Percentiles rank a stretch among this genome's conserved stretches.
These are phyloP conservation scores for Raddia guianensis DNA, from an alignment of 176 grass and related monocot species.

Conservation along the genomic window DNA sequence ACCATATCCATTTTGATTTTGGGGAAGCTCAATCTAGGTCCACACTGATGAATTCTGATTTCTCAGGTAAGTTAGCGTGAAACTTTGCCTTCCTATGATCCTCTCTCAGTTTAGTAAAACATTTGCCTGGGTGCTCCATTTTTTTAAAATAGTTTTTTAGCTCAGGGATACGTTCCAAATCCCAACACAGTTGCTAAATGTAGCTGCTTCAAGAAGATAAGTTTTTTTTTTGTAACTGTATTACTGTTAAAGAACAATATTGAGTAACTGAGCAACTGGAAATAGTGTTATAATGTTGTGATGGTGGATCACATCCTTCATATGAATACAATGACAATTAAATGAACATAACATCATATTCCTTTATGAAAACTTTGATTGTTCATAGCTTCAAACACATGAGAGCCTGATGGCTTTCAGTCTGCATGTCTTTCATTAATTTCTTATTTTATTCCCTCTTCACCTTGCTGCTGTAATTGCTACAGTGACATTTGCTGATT, in stretches of 20 bases:
- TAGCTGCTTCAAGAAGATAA: neutral
- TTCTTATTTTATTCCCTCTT: neutral
- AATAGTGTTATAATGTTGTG: neutral
- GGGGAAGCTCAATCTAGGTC: neutral
- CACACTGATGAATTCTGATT: neutral
- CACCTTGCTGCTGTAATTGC: conserved; percentile 1
- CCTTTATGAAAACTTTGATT: neutral
- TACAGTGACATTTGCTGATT: neutral
- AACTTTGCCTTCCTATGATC: neutral
- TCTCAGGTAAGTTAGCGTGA: neutral
- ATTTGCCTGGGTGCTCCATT: neutral
- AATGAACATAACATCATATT: neutral
- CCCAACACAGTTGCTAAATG: neutral
- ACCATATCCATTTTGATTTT: neutral
- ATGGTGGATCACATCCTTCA: neutral
- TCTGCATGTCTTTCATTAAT: neutral
- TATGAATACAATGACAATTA: neutral
- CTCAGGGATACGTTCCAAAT: neutral
- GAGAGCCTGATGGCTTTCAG: neutral
- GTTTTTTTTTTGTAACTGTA: neutral
- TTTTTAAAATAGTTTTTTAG: neutral
- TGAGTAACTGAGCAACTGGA: neutral
- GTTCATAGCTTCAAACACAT: neutral
- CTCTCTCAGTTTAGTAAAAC: neutral
- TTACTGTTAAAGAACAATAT: neutral